phyloP scores from a whole-genome alignment of 2,329 filamentous ascomycete genomes.

The Thielaviopsis cerberus region DNA sequence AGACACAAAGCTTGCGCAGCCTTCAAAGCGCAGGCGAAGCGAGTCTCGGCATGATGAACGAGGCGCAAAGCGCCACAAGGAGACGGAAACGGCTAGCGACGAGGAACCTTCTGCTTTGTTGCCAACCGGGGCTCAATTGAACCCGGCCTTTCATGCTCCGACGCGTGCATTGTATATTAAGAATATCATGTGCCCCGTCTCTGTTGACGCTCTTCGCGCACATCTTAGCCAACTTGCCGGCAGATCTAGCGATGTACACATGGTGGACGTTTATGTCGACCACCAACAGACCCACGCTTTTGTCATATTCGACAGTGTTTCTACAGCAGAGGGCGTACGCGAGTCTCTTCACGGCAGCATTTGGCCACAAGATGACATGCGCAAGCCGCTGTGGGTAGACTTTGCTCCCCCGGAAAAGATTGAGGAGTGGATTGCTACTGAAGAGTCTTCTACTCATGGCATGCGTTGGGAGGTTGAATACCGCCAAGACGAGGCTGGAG shows the following conservation, averaged over 20 bases:
- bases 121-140: background rate
- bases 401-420: slow-evolving; percentile 67
- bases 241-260: slow-evolving; percentile 29
- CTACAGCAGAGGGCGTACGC: slow-evolving; percentile 60
- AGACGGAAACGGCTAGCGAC: slow-evolving; percentile 20
- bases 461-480: slow-evolving; percentile 59
- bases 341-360: slow-evolving; percentile 55
- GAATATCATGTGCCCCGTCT: slow-evolving; percentile 75
- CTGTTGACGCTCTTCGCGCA: slow-evolving; percentile 43
- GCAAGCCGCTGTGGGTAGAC: slow-evolving; percentile 74
- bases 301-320: slow-evolving; percentile 47
- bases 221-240: slow-evolving; percentile 54
- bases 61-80: slow-evolving; percentile 12
- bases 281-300: slow-evolving; percentile 77
- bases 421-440: slow-evolving; percentile 52
- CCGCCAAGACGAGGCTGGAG: slow-evolving; percentile 34
- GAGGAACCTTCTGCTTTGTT: slow-evolving; percentile 22
- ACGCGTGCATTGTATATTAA: slow-evolving; percentile 73
- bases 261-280: slow-evolving; percentile 59
- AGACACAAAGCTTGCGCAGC: background rate
- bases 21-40: slow-evolving; percentile 4
- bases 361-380: slow-evolving; percentile 73
- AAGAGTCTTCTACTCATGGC: slow-evolving; percentile 30
- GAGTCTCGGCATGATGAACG: background rate
- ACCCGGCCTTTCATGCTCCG: slow-evolving; percentile 42